Conservation (phyloP, 176 grass and related monocot species). For the Hordeum vulgare region MorexV3_pseudomolecules_assembly NC_058524.1:607064-607563, state of each 20-base stretch:
- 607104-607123: slow-evolving; percentile 75
- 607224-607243: slow-evolving; percentile 64
- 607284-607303: slow-evolving; percentile 67
- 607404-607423: slow-evolving; percentile 66
- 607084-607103: slow-evolving; percentile 69
- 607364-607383: slow-evolving; percentile 67
- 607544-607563: slow-evolving; percentile 3
- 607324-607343: slow-evolving; percentile 52
- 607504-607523: slow-evolving; percentile 23
- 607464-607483: slow-evolving; percentile 24
- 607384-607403: slow-evolving; percentile 88
- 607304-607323: slow-evolving; percentile 38
- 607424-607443: slow-evolving; percentile 39
- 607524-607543: slow-evolving; percentile 20
- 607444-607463: slow-evolving; percentile 7
- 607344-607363: slow-evolving; percentile 74
- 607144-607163: slow-evolving; percentile 85
- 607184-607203: slow-evolving; percentile 64
- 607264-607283: slow-evolving; percentile 69
- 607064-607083: slow-evolving; percentile 74
- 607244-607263: slow-evolving; percentile 66
- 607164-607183: slow-evolving; percentile 60
- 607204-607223: slow-evolving; percentile 40
- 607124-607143: slow-evolving; percentile 73
- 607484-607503: slow-evolving; percentile 27